Percentiles rank a stretch among this genome's conserved stretches.
Conservation (phyloP, 2,329 filamentous ascomycete species). For the Uncinocarpus reesii region DNA sequence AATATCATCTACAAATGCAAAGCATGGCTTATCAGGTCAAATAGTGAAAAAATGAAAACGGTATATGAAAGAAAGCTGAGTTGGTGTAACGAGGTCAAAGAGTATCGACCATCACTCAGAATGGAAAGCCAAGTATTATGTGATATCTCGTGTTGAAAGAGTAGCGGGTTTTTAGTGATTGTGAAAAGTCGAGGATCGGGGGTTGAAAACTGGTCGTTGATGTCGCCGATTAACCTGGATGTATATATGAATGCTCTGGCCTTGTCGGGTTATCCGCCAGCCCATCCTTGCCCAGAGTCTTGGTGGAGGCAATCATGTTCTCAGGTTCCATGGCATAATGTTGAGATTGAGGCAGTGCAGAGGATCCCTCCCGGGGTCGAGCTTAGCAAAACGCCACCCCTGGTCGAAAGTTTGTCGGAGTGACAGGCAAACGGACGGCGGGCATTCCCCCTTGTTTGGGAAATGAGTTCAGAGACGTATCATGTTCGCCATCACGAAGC, state of each 20-base stretch:
- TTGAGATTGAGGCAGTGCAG: conserved; percentile 8
- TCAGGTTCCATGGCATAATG: conserved; percentile 9
- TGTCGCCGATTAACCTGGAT: not conserved
- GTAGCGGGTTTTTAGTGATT: too few species aligned
- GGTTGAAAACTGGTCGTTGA: not conserved
- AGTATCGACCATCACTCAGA: not conserved
- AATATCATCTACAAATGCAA: not conserved
- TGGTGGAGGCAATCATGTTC: conserved; percentile 6
- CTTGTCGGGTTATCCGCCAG: not conserved
- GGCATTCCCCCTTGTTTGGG: not conserved
- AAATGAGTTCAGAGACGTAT: conserved; percentile 4
- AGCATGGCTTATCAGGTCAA: not conserved
- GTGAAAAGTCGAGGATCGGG: not conserved
- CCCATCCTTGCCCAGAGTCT: not conserved
- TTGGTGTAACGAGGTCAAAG: not conserved
- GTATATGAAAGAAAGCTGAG: not conserved
- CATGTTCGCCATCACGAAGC: not conserved
- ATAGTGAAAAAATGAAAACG: not conserved
- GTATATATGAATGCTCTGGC: not conserved
- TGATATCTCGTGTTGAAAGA: not conserved
- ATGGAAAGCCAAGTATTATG: not conserved
- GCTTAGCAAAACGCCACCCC: conserved; percentile 2
- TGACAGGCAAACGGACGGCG: not conserved
- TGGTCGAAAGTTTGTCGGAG: not conserved
- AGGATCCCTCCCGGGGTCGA: conserved; percentile 3